Evolutionary conservation across 2,329 filamentous ascomycete species (phyloP).

Genomic region (Malbranchea cinnamomea): DNA sequence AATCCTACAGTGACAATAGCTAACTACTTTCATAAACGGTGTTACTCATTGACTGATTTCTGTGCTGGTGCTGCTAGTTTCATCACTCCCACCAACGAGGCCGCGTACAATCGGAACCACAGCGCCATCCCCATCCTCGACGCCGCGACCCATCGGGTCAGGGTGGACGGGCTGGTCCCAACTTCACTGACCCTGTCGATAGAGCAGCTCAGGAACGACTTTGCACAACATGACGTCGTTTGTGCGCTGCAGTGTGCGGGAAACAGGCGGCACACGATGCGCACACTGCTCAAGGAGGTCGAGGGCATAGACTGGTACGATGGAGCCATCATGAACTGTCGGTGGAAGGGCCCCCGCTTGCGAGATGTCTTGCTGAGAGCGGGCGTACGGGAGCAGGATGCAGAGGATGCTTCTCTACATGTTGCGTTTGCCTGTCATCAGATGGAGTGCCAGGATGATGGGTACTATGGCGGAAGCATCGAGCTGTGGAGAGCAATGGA

Average conservation of each 20-base stretch:
- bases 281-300: conserved; percentile 43
- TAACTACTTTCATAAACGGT: conserved; percentile 3
- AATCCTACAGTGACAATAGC: neutral
- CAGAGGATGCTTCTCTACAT: conserved; percentile 22
- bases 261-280: conserved; percentile 46
- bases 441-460: conserved; percentile 39
- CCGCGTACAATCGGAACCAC: conserved; percentile 44
- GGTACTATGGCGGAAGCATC: conserved; percentile 44
- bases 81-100: conserved; percentile 35
- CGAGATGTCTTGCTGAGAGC: conserved; percentile 36
- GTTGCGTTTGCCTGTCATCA: conserved; percentile 42
- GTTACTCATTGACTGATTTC: neutral
- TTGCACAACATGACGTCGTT: conserved; percentile 40
- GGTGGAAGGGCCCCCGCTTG: conserved; percentile 40
- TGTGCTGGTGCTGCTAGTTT: conserved; percentile 23
- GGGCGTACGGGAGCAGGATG: conserved; percentile 22
- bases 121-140: conserved; percentile 37
- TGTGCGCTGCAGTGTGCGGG: conserved; percentile 46
- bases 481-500: conserved; percentile 32
- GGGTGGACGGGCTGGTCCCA: conserved; percentile 35
- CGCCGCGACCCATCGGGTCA: conserved; percentile 27
- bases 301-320: conserved; percentile 46
- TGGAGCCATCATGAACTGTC: conserved; percentile 46
- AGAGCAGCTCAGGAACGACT: conserved; percentile 30
- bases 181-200: conserved; percentile 32